A percentile compares a stretch with the other conserved stretches of the same genome.
phyloP scores from a whole-genome alignment of 345 rosid species.

The Gossypium thurberi region DNA sequence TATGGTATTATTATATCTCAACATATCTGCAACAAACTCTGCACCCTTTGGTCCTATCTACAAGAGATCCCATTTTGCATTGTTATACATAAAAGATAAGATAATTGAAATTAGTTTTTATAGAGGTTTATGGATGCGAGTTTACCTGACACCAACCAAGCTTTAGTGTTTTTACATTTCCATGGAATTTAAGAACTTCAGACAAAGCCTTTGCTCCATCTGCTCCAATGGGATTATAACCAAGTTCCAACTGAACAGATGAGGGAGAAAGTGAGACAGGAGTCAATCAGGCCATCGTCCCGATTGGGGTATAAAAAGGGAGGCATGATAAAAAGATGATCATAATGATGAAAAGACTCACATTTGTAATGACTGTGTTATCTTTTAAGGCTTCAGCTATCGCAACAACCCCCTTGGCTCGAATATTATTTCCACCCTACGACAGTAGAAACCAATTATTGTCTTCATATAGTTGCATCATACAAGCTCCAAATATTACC shows the following conservation, averaged over 20 bases:
- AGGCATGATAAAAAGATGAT: slow-evolving; percentile 11
- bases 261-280: neutral
- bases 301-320: slow-evolving; percentile 9
- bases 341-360: slow-evolving; percentile 26
- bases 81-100: neutral
- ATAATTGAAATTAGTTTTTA: neutral
- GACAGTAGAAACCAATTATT: slow-evolving; percentile 6
- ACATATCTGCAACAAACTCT: slow-evolving; percentile 71
- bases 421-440: slow-evolving; percentile 95
- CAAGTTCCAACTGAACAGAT: slow-evolving; percentile 65
- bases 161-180: slow-evolving; percentile 74
- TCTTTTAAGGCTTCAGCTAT: slow-evolving; percentile 76
- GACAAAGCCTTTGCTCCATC: slow-evolving; percentile 80
- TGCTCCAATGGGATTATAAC: slow-evolving; percentile 83
- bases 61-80: slow-evolving; percentile 18
- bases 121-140: neutral
- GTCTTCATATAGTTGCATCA: slow-evolving; percentile 3
- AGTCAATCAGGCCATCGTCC: slow-evolving; percentile 11
- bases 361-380: slow-evolving; percentile 63
- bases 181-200: slow-evolving; percentile 90
- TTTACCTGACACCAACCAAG: slow-evolving; percentile 98
- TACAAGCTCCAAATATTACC: neutral
- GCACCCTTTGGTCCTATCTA: slow-evolving; percentile 93
- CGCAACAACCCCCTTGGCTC: slow-evolving; percentile 59
- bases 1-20: slow-evolving; percentile 81